Evolutionary conservation across 2,329 filamentous ascomycete species (phyloP).

Genomic region (Pseudocercospora vitis): DNA sequence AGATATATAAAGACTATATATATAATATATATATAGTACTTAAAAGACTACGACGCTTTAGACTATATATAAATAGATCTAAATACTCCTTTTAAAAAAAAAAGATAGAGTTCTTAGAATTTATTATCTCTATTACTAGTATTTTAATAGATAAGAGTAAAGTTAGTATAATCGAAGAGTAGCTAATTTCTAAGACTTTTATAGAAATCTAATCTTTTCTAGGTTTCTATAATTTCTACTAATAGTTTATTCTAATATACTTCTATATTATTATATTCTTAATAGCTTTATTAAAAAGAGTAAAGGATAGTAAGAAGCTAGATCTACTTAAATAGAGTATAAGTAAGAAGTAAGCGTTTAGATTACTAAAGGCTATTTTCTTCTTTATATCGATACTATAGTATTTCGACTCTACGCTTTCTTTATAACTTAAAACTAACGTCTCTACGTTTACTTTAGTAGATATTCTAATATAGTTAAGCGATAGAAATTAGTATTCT

Average conservation of each 20-base stretch:
- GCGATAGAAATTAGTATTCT: background rate
- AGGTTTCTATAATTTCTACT: background rate
- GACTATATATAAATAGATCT: slow-evolving; percentile 18
- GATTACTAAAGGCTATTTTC: background rate
- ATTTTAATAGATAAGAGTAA: slow-evolving; percentile 2
- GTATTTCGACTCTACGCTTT: background rate
- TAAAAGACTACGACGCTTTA: background rate
- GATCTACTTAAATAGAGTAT: background rate
- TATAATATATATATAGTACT: slow-evolving; percentile 8
- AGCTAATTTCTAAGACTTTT: background rate
- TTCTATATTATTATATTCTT: background rate
- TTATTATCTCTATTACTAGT: background rate
- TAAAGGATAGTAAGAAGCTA: background rate
- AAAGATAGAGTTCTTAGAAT: slow-evolving; percentile 29
- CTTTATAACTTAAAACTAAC: background rate
- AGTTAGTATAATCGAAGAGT: background rate
- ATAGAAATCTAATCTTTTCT: slow-evolving; percentile 3
- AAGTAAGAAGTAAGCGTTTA: no score
- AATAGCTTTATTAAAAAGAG: background rate
- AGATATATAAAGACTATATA: slow-evolving; percentile 9
- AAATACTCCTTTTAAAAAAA: slow-evolving; percentile 36
- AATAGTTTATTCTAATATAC: background rate
- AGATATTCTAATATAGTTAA: background rate
- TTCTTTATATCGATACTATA: no score
- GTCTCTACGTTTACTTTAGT: background rate